Evolutionary conservation across 176 grass and related monocot species (phyloP), one percentile per base, ranked within the genome.

Genomic region (Calamus simplicifolius): DNA sequence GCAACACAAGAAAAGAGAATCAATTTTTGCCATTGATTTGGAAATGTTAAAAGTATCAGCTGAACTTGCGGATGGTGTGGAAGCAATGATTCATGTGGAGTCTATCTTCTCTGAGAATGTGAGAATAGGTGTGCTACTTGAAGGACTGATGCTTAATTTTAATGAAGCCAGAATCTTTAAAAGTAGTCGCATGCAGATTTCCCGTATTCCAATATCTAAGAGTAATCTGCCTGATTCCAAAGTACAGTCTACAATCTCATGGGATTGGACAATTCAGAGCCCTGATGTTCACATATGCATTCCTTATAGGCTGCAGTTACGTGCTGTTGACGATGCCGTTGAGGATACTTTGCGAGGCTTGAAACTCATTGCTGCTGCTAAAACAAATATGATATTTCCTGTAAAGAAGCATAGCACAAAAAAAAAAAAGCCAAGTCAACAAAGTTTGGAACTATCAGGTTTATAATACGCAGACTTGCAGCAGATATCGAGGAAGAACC

Each of bases 101-200:
- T 90, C 81, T 30, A 96, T 96, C 80, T 96, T 96, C 62, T 96
- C 92, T 35, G 92, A 96, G 74, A 96, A 96, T 83, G 86, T 83
- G 59, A 96, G 85, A 78, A 90, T 96, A 61, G 87, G 92, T 80
- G 78, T 96, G 56, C 78, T 96, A 70, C 62, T 90, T 72, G 92
- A 96, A 75, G 92, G 78, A 62, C 19, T 96, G 25, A 66, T 60
- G 61, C 49, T 90, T 72, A 76, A 58, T 51, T 88, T 90, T 75
- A 90, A 82, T 74, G 83, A 59, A 74, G 81, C 83, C 3, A 71
- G 66, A 61, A 58, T 96, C 52, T 84, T 96, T 29, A 84, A 77
- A 77, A 88, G 77, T 73, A 88, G 80, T 67, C 68, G 86, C 25
- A 82, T 86, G 61, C 92, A 96, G 62, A 67, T 90, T 73, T 96